These are phyloP conservation scores for Suhomyces panamericanus DNA, from an alignment of 1,139 yeast genomes.

Conservation along the genomic window DNA sequence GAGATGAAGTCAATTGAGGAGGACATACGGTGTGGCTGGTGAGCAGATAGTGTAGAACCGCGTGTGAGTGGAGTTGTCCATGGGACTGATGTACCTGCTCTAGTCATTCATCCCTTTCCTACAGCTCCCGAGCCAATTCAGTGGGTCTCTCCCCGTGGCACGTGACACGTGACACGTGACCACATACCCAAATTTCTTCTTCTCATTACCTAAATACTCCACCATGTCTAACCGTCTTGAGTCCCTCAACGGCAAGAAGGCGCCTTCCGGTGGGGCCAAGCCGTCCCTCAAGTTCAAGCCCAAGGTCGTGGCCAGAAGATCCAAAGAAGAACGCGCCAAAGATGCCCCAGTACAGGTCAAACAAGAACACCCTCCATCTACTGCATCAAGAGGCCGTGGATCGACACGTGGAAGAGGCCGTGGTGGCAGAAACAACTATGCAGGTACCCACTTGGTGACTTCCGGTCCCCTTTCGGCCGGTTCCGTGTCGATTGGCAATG, in stretches of 20 bases:
- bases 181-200: not conserved
- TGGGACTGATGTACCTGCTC: no score
- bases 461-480: constrained; percentile 75
- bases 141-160: no score
- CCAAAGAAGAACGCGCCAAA: constrained; percentile 80
- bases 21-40: no score
- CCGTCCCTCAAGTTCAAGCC: constrained; percentile 73
- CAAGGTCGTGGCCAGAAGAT: constrained; percentile 75
- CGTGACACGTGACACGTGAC: not conserved
- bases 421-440: constrained; percentile 48
- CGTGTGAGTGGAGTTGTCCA: no score
- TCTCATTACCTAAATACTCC: not conserved
- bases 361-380: constrained; percentile 24
- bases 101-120: no score
- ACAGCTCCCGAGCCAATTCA: no score
- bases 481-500: constrained; percentile 48
- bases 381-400: constrained; percentile 25
- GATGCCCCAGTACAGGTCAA: constrained; percentile 61
- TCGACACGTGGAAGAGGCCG: constrained; percentile 35
- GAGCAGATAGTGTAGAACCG: no score
- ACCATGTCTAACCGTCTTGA: constrained; percentile 48
- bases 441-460: constrained; percentile 67
- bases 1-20: no score
- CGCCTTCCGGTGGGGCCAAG: constrained; percentile 31
- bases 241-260: constrained; percentile 40